Base-by-base conservation (phyloP, 345 rosid species). In the Hevea brasiliensis region DNA sequence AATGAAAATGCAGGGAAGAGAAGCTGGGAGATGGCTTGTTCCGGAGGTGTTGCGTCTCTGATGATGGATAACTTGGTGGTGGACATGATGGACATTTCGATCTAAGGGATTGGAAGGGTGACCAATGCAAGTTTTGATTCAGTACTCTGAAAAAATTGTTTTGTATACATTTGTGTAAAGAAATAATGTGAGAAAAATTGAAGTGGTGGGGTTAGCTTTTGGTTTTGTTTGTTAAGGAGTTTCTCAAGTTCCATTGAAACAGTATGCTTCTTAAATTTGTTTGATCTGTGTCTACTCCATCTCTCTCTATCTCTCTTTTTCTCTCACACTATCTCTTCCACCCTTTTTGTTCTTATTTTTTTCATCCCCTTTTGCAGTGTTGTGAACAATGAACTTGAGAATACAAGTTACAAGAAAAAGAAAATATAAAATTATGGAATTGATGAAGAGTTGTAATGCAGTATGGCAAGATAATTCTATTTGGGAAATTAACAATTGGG, bases 41-140 rank as follows among this genome's bases (percentile, higher is more conserved):
- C 85, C 0, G 60, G 63, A 12, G 79, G 82, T 56, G 79, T 85
- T 2, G 83, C 85, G 17, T 53, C 87, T 47, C 20, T 73, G 81
- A 85, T 85, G 89, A 76, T 85, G 91, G 91, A 87, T 67, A 82
- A 79, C 73, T 73, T 87, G 78, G 78, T 72, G 69, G 41, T 71
- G 47, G 76, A 81, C 73, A 54, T 87, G 85, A 53, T 85, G 75
- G 79, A 84, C 61, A 82, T 85, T 54, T 82, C 85, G 0, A 71
- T 87, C 61, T 87, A 69, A 79, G 68, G 55, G 18, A 35, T 5
- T 26, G 0, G 2, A 51, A 26, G 32, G 29, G 8, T 27, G 51
- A 57, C 23, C 5, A 27, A 41, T 45, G 15, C 20, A 29, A 58
- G 54, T 57, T 70, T 60, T 44, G 64, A 45, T 57, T 44, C 9